phyloP scores from a whole-genome alignment of 2,329 filamentous ascomycete species.

The Nemania sp. region DNA sequence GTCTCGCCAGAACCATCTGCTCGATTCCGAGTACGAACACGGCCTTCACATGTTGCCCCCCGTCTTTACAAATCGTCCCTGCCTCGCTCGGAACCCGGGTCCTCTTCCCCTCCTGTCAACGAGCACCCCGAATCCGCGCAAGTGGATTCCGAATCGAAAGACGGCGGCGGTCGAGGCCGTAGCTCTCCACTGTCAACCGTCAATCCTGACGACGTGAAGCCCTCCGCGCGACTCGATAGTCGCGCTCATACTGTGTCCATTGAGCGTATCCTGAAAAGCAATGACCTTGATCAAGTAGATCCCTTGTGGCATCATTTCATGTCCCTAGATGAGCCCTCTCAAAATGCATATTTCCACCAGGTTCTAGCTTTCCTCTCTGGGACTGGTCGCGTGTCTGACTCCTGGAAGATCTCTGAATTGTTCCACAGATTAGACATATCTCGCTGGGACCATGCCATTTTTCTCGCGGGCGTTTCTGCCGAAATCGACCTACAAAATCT shows the following conservation, averaged over 20 bases:
- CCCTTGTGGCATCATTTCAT: constrained; percentile 51
- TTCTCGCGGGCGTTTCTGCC: constrained; percentile 49
- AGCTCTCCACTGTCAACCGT: not conserved
- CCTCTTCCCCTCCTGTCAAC: not conserved
- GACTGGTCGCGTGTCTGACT: constrained; percentile 50
- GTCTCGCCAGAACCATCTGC: constrained; percentile 33
- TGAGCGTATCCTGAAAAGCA: constrained; percentile 26
- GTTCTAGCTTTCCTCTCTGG: constrained; percentile 50
- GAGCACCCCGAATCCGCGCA: not conserved
- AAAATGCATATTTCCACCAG: constrained; percentile 38
- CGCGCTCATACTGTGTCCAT: constrained; percentile 27
- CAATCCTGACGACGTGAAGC: not conserved
- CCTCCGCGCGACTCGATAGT: not conserved
- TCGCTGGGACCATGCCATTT: constrained; percentile 47
- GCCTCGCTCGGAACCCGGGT: constrained; percentile 17
- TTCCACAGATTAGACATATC: constrained; percentile 46
- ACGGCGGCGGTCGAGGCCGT: not conserved
- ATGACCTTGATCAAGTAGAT: constrained; percentile 37
- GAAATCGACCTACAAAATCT: constrained; percentile 48
- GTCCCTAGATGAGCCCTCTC: constrained; percentile 40
- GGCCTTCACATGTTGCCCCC: constrained; percentile 30
- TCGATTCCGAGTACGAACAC: constrained; percentile 35
- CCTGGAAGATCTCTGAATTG: constrained; percentile 50
- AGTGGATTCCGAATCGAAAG: not conserved
- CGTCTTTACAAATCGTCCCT: constrained; percentile 37